These are phyloP conservation scores for Cutaneotrichosporon sp. DNA, from an alignment of 1,284 basidiomycete species.

Conservation along the genomic window DNA sequence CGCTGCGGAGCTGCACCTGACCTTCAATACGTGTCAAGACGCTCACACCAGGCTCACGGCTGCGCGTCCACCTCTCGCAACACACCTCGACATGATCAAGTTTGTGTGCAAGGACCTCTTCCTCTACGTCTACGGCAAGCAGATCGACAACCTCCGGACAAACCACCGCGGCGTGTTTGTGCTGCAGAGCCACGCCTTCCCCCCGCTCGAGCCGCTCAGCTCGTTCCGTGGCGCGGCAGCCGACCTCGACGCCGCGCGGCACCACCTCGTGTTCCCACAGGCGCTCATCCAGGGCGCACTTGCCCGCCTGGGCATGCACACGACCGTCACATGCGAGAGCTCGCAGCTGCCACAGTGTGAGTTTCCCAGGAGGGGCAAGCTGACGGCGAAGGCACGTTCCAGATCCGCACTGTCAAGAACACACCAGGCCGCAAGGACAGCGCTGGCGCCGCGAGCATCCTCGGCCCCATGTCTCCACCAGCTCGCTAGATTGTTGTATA, in stretches of 20 bases:
- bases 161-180: slow-evolving; percentile 95
- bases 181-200: slow-evolving; percentile 86
- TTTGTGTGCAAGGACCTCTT: slow-evolving; percentile 93
- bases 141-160: slow-evolving; percentile 91
- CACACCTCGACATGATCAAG: slow-evolving; percentile 88
- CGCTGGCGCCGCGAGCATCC: not conserved
- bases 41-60: slow-evolving; percentile 65
- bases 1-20: not conserved
- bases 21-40: too few relatives aligned
- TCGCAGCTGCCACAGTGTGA: slow-evolving; percentile 80
- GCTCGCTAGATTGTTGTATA: slow-evolving; percentile 1
- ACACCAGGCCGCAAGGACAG: not conserved
- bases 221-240: slow-evolving; percentile 69
- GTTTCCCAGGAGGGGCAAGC: slow-evolving; percentile 33
- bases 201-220: slow-evolving; percentile 73
- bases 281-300: slow-evolving; percentile 83
- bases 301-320: slow-evolving; percentile 70
- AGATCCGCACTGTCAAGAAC: slow-evolving; percentile 29
- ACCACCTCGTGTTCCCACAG: slow-evolving; percentile 77
- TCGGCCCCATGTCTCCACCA: slow-evolving; percentile 1
- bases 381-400: slow-evolving; percentile 43
- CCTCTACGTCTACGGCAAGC: slow-evolving; percentile 61
- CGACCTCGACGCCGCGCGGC: slow-evolving; percentile 67
- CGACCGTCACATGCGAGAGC: slow-evolving; percentile 73
- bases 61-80: slow-evolving; percentile 70